These are phyloP conservation scores for Cyclocybe cylindracea DNA, from an alignment of 768 basidiomycete genomes.

Conservation along the genomic window DNA sequence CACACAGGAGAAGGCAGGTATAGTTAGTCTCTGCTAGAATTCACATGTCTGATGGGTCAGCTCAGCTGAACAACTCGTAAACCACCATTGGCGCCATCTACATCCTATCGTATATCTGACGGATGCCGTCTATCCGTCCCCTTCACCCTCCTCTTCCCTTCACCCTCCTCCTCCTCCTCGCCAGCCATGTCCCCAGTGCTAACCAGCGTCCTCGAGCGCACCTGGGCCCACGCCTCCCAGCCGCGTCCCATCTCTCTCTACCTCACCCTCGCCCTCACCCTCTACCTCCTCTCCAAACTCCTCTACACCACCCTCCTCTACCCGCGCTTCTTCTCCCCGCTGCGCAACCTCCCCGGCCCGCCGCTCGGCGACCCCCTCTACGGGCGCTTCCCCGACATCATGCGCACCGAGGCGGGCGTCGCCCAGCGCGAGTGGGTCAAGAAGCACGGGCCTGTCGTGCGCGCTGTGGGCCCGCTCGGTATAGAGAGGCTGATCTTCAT, in stretches of 20 bases:
- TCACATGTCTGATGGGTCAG: too few relatives aligned
- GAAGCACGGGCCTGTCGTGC: conserved; percentile 42
- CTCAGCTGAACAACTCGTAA: too few relatives aligned
- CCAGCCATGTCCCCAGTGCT: conserved; percentile 16
- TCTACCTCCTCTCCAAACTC: conserved; percentile 8
- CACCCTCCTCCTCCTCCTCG: too few relatives aligned
- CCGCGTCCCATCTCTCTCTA: too few relatives aligned
- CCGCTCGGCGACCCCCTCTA: conserved; percentile 24
- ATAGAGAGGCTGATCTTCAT: too few relatives aligned
- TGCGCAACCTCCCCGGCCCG: conserved; percentile 28
- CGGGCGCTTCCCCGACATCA: conserved; percentile 42
- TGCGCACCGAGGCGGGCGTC: conserved; percentile 40
- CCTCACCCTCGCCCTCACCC: too few relatives aligned
- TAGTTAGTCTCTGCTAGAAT: too few relatives aligned
- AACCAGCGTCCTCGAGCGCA: neutral
- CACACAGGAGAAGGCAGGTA: too few relatives aligned
- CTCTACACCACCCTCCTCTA: conserved; percentile 30
- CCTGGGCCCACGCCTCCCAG: conserved; percentile 4
- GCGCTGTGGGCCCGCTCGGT: conserved; percentile 45
- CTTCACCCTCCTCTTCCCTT: too few relatives aligned
- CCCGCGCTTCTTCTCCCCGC: conserved; percentile 29
- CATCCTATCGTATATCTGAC: too few relatives aligned
- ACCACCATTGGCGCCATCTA: too few relatives aligned
- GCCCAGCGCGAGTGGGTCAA: conserved; percentile 50
- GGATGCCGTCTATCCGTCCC: too few relatives aligned